phyloP scores from a whole-genome alignment of 768 basidiomycete species.

The Hericium rajendrae region DNA sequence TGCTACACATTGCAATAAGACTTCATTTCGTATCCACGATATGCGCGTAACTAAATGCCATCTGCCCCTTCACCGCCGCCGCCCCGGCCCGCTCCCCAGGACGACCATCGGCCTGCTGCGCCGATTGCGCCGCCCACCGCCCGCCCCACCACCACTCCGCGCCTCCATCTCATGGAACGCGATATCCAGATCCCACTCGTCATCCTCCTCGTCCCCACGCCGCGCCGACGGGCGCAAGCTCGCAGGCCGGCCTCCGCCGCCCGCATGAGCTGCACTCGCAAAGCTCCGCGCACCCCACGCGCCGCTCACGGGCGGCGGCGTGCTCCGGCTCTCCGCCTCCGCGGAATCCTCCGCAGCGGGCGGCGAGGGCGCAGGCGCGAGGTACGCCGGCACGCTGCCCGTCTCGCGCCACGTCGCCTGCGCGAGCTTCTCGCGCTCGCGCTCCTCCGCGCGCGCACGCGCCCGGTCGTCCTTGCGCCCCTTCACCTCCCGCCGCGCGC shows the following conservation, averaged over 20 bases:
- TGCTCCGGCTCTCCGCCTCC: not conserved
- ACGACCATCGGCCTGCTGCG: conserved; percentile 54
- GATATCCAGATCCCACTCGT: conserved; percentile 71
- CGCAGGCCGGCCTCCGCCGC: conserved; percentile 17
- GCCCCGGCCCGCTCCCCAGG: conserved; percentile 51
- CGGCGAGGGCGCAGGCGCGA: conserved; percentile 1
- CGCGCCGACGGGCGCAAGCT: conserved; percentile 15
- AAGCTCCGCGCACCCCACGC: conserved; percentile 80
- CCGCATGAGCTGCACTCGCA: conserved; percentile 64
- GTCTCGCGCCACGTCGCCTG: not conserved
- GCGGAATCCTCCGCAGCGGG: conserved; percentile 9
- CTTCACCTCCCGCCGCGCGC: conserved; percentile 69
- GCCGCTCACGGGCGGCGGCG: conserved; percentile 23
- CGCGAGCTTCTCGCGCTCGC: conserved; percentile 25
- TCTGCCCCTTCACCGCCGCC: too few species aligned
- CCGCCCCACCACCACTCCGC: conserved; percentile 25
- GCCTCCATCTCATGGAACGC: conserved; percentile 79
- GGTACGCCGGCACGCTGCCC: not conserved
- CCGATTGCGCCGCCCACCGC: conserved; percentile 49
- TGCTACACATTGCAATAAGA: not conserved
- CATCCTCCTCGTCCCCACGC: conserved; percentile 29
- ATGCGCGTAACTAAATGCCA: too few species aligned
- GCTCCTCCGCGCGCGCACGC: conserved; percentile 65
- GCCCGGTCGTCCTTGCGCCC: conserved; percentile 82
- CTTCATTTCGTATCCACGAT: not conserved